Evolutionary conservation across 2,329 filamentous ascomycete species (phyloP).

Genomic region (Microcera coccophila): DNA sequence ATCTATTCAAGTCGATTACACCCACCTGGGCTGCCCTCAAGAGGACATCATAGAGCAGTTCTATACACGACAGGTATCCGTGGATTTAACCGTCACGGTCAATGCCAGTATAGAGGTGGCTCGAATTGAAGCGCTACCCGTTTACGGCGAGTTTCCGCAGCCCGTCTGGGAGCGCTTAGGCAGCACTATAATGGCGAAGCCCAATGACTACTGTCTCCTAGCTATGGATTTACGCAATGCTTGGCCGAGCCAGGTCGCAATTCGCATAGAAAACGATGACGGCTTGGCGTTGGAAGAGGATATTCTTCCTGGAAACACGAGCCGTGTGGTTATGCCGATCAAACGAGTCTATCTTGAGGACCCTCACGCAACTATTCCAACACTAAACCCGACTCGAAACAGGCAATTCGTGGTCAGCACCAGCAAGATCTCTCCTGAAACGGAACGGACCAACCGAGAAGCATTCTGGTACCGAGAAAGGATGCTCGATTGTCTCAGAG

Average conservation of each 20-base stretch:
- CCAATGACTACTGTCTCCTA: constrained; percentile 69
- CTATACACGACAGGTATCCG: constrained; percentile 76
- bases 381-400: constrained; percentile 74
- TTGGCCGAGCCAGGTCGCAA: constrained; percentile 75
- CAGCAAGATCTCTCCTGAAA: constrained; percentile 72
- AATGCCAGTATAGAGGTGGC: constrained; percentile 84
- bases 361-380: constrained; percentile 72
- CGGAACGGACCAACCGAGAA: constrained; percentile 72
- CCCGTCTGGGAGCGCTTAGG: constrained; percentile 53
- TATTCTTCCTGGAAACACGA: constrained; percentile 65
- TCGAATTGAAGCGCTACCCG: constrained; percentile 72
- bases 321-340: constrained; percentile 71
- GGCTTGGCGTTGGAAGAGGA: constrained; percentile 49
- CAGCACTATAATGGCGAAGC: constrained; percentile 34
- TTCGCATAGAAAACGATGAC: constrained; percentile 56
- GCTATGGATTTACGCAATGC: constrained; percentile 83
- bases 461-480: constrained; percentile 89
- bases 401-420: constrained; percentile 90
- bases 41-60: constrained; percentile 68
- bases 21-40: constrained; percentile 67
- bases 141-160: constrained; percentile 62
- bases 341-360: constrained; percentile 73
- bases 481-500: constrained; percentile 67
- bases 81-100: constrained; percentile 82
- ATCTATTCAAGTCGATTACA: constrained; percentile 81